These are phyloP conservation scores for Zymoseptoria passerinii DNA, from an alignment of 2,329 filamentous ascomycete species.

Conservation along the genomic window DNA sequence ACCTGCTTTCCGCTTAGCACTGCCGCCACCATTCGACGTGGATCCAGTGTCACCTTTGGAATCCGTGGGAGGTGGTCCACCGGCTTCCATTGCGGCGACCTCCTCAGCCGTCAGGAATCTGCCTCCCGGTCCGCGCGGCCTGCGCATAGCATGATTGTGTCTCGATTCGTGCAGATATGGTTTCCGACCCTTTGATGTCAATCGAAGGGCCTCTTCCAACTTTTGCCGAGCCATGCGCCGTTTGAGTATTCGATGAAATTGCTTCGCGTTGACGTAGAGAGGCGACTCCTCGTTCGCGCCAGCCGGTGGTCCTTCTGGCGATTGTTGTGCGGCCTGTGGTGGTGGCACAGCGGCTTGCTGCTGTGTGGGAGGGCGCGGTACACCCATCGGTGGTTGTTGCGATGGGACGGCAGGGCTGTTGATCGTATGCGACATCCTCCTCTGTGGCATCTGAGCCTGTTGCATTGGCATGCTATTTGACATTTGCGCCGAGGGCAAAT, in stretches of 20 bases:
- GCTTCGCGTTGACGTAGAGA: slow-evolving; percentile 95
- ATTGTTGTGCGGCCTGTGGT: slow-evolving; percentile 49
- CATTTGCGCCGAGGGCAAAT: slow-evolving; percentile 49
- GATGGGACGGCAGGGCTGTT: slow-evolving; percentile 54
- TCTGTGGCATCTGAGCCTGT: slow-evolving; percentile 29
- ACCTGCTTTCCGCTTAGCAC: slow-evolving; percentile 46
- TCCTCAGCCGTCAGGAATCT: slow-evolving; percentile 95
- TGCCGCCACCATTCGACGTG: slow-evolving; percentile 16
- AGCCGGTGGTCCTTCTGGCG: slow-evolving; percentile 65
- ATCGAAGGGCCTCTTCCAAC: slow-evolving; percentile 80
- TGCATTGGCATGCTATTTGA: slow-evolving; percentile 34
- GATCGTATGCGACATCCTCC: slow-evolving; percentile 66
- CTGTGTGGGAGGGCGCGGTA: slow-evolving; percentile 68
- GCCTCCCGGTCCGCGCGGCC: slow-evolving; percentile 86
- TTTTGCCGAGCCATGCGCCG: slow-evolving; percentile 85
- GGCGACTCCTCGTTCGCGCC: slow-evolving; percentile 77
- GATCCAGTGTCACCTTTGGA: slow-evolving; percentile 31
- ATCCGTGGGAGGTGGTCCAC: slow-evolving; percentile 38
- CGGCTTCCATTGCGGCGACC: slow-evolving; percentile 77
- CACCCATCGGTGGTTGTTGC: slow-evolving; percentile 40
- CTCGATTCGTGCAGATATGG: slow-evolving; percentile 95
- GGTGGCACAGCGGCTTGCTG: slow-evolving; percentile 48
- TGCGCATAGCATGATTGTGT: slow-evolving; percentile 96
- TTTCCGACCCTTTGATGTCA: slow-evolving; percentile 92
- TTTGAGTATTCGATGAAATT: slow-evolving; percentile 96